These are phyloP conservation scores for Acidiella bohemica DNA, from an alignment of 495 filamentous ascomycete genomes.

Conservation along the genomic window DNA sequence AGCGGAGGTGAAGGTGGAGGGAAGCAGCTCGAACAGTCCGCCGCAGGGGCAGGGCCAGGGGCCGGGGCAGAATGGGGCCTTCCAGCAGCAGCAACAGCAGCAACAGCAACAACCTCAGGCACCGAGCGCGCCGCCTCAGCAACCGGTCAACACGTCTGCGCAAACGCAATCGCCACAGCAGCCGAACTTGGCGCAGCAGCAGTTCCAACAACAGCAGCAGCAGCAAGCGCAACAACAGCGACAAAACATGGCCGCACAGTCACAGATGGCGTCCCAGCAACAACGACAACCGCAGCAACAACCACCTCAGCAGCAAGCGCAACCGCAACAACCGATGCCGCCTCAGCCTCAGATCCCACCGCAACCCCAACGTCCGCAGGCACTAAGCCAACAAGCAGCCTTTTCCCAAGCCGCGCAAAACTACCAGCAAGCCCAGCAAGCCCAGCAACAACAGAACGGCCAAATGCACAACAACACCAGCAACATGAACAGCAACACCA, in stretches of 20 bases:
- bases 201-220: conserved; percentile 1
- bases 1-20: conserved; percentile 6
- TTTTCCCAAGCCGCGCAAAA: no score
- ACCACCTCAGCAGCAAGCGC: conserved; percentile 5
- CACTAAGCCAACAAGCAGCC: no score
- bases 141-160: no score
- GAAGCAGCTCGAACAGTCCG: conserved; percentile 11
- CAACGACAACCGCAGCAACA: conserved; percentile 5
- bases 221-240: conserved; percentile 3
- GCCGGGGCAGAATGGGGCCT: conserved; percentile 11
- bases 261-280: no score
- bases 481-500: no score
- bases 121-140: neutral
- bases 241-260: no score
- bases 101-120: conserved; percentile 3
- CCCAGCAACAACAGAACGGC: no score
- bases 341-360: no score
- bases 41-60: conserved; percentile 21
- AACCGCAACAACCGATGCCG: no score
- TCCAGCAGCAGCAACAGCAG: conserved; percentile 5
- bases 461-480: conserved; percentile 8
- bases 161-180: conserved; percentile 9
- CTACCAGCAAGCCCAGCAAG: conserved; percentile 6
- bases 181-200: neutral
- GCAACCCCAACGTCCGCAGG: conserved; percentile 11